Conservation (phyloP, 805 yeast genomes). For the Nakazawaea sp. region DNA sequence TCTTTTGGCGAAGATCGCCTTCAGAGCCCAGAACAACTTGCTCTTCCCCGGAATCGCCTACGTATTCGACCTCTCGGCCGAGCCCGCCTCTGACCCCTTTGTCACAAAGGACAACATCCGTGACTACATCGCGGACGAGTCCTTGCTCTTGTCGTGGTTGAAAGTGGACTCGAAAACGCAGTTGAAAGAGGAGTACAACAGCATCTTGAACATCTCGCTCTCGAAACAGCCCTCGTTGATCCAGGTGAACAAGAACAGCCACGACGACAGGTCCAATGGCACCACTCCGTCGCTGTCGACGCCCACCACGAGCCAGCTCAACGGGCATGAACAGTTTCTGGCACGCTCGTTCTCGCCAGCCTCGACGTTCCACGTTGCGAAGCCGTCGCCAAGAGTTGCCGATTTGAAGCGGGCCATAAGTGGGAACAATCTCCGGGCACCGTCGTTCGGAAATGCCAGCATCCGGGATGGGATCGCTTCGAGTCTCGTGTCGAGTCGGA, state of each 20-base stretch:
- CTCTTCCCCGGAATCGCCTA: not conserved
- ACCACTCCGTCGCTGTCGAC: conserved; percentile 5
- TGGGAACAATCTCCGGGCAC: conserved; percentile 1
- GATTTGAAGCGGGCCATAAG: conserved; percentile 24
- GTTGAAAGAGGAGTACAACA: conserved; percentile 2
- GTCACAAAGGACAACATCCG: conserved; percentile 1
- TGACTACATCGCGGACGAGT: not conserved
- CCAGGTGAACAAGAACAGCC: not conserved
- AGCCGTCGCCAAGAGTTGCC: conserved; percentile 21
- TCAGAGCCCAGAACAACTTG: not conserved
- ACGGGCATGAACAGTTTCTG: not conserved
- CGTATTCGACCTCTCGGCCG: not conserved
- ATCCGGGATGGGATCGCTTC: conserved; percentile 3
- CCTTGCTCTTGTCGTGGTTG: conserved; percentile 4
- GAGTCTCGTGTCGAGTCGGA: conserved; percentile 10
- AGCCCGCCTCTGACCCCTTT: not conserved
- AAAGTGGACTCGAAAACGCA: conserved; percentile 1
- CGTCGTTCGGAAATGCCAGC: not conserved
- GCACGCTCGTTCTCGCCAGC: conserved; percentile 8
- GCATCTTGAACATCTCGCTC: conserved; percentile 4
- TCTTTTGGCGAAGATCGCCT: not conserved
- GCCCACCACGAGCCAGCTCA: not conserved
- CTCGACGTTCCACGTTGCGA: conserved; percentile 1
- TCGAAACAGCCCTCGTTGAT: conserved; percentile 3
- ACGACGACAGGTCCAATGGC: not conserved